phyloP scores from a whole-genome alignment of 1,284 basidiomycete species.

The Phylloboletellus chloephorus region DNA sequence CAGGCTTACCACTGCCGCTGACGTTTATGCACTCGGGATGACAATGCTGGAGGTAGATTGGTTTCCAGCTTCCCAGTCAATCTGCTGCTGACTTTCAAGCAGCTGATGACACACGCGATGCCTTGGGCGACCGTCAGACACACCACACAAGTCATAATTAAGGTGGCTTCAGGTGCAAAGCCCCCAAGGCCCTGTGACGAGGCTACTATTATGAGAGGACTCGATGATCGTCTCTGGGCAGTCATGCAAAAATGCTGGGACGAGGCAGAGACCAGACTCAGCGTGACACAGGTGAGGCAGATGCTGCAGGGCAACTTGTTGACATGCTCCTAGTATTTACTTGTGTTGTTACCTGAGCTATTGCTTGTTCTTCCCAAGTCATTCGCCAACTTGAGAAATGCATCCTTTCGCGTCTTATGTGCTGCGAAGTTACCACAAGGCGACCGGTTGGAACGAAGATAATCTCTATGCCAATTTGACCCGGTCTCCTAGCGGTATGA shows the following conservation, averaged over 20 bases:
- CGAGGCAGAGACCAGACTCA: constrained; percentile 33
- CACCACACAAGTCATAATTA: constrained; percentile 46
- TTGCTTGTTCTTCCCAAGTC: too few relatives aligned
- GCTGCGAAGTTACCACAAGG: constrained; percentile 81
- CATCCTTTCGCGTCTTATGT: constrained; percentile 86
- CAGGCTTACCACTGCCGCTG: constrained; percentile 42
- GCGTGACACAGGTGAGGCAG: constrained; percentile 37
- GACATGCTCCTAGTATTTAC: not conserved
- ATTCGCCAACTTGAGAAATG: constrained; percentile 38
- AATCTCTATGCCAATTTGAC: constrained; percentile 90
- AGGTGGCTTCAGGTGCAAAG: constrained; percentile 37
- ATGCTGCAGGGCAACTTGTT: constrained; percentile 11
- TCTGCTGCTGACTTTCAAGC: constrained; percentile 2
- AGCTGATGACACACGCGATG: constrained; percentile 48
- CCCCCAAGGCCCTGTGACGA: constrained; percentile 39
- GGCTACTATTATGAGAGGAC: constrained; percentile 36
- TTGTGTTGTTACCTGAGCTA: too few relatives aligned
- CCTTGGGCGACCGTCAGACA: constrained; percentile 45
- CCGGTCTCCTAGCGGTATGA: constrained; percentile 78
- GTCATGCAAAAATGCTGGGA: constrained; percentile 45
- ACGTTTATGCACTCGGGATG: constrained; percentile 53
- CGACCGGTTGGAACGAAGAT: constrained; percentile 95
- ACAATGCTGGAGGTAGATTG: constrained; percentile 46
- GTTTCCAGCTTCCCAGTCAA: not conserved
- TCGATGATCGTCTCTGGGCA: constrained; percentile 44